These are phyloP conservation scores for Beauveria asiatica DNA, from an alignment of 2,329 filamentous ascomycete genomes.

Conservation along the genomic window DNA sequence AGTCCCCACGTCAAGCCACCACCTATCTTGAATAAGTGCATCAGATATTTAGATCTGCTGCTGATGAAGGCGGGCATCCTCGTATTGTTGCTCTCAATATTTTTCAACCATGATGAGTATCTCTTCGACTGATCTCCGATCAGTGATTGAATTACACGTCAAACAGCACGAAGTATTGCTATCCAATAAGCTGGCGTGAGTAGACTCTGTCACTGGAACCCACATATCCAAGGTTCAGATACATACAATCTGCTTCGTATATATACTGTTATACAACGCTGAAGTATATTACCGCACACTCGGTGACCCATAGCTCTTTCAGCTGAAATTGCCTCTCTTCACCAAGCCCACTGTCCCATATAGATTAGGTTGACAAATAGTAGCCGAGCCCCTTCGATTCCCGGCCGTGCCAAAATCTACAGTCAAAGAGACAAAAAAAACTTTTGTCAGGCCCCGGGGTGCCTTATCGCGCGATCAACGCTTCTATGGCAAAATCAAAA, in stretches of 20 bases:
- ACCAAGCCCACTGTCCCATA: neutral
- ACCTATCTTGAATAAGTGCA: neutral
- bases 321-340: neutral
- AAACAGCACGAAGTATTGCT: neutral
- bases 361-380: neutral
- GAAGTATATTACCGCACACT: neutral
- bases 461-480: neutral
- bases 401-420: neutral
- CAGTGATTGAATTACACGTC: neutral
- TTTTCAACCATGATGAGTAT: neutral
- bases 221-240: neutral
- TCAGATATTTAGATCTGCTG: neutral
- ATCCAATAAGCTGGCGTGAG: neutral
- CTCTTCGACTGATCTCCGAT: neutral
- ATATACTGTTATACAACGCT: neutral
- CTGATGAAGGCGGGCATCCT: neutral
- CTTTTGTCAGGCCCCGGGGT: neutral
- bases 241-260: neutral
- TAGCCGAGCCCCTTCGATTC: neutral
- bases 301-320: neutral
- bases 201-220: neutral
- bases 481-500: conserved; percentile 3
- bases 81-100: neutral
- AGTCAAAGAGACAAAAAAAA: neutral
- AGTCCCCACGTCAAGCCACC: neutral